phyloP scores from a whole-genome alignment of 192 early-diverging fungal species.

The Cetraspora pellucida region DNA sequence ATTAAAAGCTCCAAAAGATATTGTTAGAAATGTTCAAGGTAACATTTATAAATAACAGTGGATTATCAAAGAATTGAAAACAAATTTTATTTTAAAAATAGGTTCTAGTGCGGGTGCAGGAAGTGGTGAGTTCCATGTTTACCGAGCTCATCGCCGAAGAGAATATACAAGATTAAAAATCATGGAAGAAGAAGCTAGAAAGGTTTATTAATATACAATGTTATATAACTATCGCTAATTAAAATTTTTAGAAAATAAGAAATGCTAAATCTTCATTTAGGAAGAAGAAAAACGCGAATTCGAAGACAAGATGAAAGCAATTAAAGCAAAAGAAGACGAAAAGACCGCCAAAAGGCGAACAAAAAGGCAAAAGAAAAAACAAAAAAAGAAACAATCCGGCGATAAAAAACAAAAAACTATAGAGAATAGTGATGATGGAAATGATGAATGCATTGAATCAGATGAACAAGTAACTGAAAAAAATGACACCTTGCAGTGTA shows the following conservation, averaged over 20 bases:
- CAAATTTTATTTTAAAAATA: not conserved
- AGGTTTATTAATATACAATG: constrained; percentile 53
- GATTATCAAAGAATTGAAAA: not conserved
- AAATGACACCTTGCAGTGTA: not conserved
- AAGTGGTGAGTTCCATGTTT: constrained; percentile 95
- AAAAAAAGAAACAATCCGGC: constrained; percentile 47
- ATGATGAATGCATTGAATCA: constrained; percentile 23
- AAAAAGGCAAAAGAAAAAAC: constrained; percentile 80
- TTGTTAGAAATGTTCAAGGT: constrained; percentile 88
- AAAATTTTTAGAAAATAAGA: no score
- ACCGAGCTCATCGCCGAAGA: constrained; percentile 81
- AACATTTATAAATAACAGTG: constrained; percentile 9
- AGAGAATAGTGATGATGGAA: constrained; percentile 28
- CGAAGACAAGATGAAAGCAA: constrained; percentile 57
- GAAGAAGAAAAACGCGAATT: constrained; percentile 63
- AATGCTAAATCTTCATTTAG: constrained; percentile 28
- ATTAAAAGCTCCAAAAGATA: constrained; percentile 74
- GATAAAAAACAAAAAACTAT: constrained; percentile 43
- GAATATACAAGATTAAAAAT: constrained; percentile 80
- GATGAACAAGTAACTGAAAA: constrained; percentile 26
- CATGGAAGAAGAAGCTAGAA: constrained; percentile 72
- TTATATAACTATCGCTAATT: no score
- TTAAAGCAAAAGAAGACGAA: constrained; percentile 71
- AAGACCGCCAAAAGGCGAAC: constrained; percentile 87
- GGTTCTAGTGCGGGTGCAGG: constrained; percentile 95